Evolutionary conservation across 2,329 filamentous ascomycete genomes (phyloP).

Genomic region (Phoma sp.): DNA sequence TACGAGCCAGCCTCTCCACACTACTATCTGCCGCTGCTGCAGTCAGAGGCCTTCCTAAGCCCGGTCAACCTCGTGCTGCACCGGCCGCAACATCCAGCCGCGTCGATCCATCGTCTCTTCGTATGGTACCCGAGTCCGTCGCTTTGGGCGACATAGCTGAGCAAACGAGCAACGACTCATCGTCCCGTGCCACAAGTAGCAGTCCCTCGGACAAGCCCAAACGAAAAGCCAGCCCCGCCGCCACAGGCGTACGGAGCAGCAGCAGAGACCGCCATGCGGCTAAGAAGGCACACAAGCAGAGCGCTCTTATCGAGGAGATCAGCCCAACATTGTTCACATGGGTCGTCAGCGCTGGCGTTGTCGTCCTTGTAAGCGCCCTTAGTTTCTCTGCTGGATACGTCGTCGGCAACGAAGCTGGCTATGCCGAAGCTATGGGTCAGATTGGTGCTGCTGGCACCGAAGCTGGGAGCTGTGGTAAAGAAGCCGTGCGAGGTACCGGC

Average conservation of each 20-base stretch:
- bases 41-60: constrained; percentile 79
- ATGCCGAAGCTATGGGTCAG: constrained; percentile 56
- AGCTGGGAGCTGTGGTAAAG: constrained; percentile 44
- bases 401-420: constrained; percentile 65
- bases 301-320: constrained; percentile 51
- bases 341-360: constrained; percentile 70
- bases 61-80: constrained; percentile 44
- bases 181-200: constrained; percentile 38
- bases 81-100: constrained; percentile 47
- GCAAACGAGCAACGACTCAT: constrained; percentile 36
- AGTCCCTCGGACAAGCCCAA: constrained; percentile 51
- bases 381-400: constrained; percentile 71
- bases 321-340: constrained; percentile 70
- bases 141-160: constrained; percentile 56
- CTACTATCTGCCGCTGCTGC: constrained; percentile 94
- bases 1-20: constrained; percentile 92
- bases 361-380: constrained; percentile 69
- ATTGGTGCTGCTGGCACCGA: constrained; percentile 38
- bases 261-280: constrained; percentile 54
- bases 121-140: constrained; percentile 68
- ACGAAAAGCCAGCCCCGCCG: constrained; percentile 52
- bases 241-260: constrained; percentile 45
- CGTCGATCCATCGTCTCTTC: constrained; percentile 61
- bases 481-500: constrained; percentile 40
- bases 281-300: constrained; percentile 53